Conservation (phyloP, 768 basidiomycete genomes). For the Russula virescens region DNA sequence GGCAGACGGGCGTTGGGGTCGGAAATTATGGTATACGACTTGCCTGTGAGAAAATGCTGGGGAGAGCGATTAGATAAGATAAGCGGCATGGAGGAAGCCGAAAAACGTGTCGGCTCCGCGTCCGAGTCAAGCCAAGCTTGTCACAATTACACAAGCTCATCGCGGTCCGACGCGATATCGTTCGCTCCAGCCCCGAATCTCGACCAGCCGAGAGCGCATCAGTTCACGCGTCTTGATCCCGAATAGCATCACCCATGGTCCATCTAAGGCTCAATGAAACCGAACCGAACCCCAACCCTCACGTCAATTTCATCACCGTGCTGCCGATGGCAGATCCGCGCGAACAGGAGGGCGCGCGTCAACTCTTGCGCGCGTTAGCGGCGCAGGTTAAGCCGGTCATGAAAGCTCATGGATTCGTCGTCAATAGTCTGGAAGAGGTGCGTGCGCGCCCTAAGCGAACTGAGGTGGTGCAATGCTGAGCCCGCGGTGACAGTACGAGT, state of each 20-base stretch:
- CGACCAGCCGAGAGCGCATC: background rate
- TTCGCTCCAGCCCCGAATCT: background rate
- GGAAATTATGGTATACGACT: conserved; percentile 14
- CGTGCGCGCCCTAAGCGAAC: conserved; percentile 3
- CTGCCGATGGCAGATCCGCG: conserved; percentile 40
- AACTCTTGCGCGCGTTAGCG: conserved; percentile 70
- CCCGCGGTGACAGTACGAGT: conserved; percentile 53
- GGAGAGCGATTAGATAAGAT: conserved; percentile 9
- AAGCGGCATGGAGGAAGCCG: background rate
- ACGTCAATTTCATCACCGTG: conserved; percentile 69
- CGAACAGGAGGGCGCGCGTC: conserved; percentile 57
- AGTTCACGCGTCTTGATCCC: background rate
- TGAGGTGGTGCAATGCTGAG: background rate
- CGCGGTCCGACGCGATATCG: background rate
- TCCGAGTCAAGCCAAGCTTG: too few species aligned
- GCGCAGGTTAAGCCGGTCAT: conserved; percentile 81
- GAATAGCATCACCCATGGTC: conserved; percentile 46
- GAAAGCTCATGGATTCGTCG: conserved; percentile 68
- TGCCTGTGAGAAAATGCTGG: background rate
- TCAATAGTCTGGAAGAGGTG: conserved; percentile 83
- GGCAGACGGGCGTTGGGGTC: conserved; percentile 2
- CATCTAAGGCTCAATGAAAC: conserved; percentile 64
- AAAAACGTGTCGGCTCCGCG: background rate
- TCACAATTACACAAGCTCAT: background rate
- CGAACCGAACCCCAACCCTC: conserved; percentile 66